These are phyloP conservation scores for Bertia moriformis DNA, from an alignment of 2,329 filamentous ascomycete genomes.

Conservation along the genomic window DNA sequence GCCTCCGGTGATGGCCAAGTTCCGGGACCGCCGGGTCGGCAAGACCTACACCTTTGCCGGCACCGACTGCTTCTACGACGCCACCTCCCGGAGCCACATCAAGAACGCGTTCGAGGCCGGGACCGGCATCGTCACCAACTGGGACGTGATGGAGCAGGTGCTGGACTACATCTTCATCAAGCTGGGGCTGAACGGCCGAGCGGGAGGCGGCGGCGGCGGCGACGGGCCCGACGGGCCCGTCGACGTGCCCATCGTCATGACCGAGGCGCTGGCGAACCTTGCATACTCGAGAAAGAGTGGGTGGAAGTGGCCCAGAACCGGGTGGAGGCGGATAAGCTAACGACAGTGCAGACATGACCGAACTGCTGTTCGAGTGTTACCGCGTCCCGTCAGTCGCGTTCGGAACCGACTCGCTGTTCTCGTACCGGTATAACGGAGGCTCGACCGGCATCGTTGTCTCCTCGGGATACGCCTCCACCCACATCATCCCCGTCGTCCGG, in stretches of 20 bases:
- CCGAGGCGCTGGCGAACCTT: slow-evolving; percentile 82
- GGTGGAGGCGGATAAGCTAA: too few species aligned
- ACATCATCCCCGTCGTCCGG: slow-evolving; percentile 85
- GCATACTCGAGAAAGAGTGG: slow-evolving; percentile 76
- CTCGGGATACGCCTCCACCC: slow-evolving; percentile 84
- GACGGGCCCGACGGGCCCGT: too few species aligned
- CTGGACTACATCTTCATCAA: slow-evolving; percentile 92
- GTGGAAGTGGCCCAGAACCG: too few species aligned
- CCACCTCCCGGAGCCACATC: slow-evolving; percentile 78
- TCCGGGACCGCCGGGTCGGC: slow-evolving; percentile 82
- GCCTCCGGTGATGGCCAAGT: slow-evolving; percentile 85
- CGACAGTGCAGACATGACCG: slow-evolving; percentile 80
- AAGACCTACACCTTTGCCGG: slow-evolving; percentile 88
- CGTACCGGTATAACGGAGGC: slow-evolving; percentile 82
- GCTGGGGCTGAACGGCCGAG: slow-evolving; percentile 65
- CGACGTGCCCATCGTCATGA: slow-evolving; percentile 83
- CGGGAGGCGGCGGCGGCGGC: too few species aligned
- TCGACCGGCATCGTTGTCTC: slow-evolving; percentile 77
- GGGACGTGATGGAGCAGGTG: slow-evolving; percentile 92
- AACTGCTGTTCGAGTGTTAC: slow-evolving; percentile 95
- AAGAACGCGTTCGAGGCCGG: slow-evolving; percentile 83
- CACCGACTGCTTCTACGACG: slow-evolving; percentile 84
- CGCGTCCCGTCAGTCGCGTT: slow-evolving; percentile 78
- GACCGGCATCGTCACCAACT: slow-evolving; percentile 84
- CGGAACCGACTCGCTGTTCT: slow-evolving; percentile 92